Conservation (phyloP, 352 stramenopile genomes). For the Phytophthora nicotianae region DNA sequence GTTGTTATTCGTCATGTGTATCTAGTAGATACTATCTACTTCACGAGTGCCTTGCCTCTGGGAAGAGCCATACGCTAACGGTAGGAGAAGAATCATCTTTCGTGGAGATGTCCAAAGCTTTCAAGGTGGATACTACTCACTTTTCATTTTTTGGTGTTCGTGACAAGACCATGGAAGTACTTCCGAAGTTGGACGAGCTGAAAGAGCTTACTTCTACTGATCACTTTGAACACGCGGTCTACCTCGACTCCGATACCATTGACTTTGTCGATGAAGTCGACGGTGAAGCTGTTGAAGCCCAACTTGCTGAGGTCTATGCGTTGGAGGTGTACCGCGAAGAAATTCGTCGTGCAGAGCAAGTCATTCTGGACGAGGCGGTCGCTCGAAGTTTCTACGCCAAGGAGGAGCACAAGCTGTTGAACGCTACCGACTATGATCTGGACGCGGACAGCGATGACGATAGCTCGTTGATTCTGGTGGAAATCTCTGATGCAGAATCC, state of each 20-base stretch:
- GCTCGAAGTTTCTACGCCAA: conserved; percentile 52
- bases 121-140: neutral
- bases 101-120: neutral
- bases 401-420: conserved; percentile 47
- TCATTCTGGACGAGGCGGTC: conserved; percentile 43
- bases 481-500: conserved; percentile 22
- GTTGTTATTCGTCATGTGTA: neutral
- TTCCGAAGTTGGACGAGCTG: conserved; percentile 19
- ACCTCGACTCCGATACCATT: conserved; percentile 16
- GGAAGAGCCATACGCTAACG: conserved; percentile 5
- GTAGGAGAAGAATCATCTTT: conserved; percentile 1
- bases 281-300: conserved; percentile 16
- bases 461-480: conserved; percentile 15
- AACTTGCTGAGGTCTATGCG: conserved; percentile 32
- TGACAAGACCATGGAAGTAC: conserved; percentile 23
- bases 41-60: neutral
- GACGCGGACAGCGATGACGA: conserved; percentile 28
- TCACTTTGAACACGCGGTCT: conserved; percentile 21
- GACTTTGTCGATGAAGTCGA: conserved; percentile 30
- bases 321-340: conserved; percentile 52
- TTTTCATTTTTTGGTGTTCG: neutral
- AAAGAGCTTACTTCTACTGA: conserved; percentile 17
- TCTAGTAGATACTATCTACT: too few relatives aligned
- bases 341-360: conserved; percentile 40
- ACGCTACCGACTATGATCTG: conserved; percentile 1